A percentile compares a stretch with the other conserved stretches of the same genome.
Evolutionary conservation across 2,329 filamentous ascomycete genomes (phyloP).

Genomic region (Ophiostoma sp.): DNA sequence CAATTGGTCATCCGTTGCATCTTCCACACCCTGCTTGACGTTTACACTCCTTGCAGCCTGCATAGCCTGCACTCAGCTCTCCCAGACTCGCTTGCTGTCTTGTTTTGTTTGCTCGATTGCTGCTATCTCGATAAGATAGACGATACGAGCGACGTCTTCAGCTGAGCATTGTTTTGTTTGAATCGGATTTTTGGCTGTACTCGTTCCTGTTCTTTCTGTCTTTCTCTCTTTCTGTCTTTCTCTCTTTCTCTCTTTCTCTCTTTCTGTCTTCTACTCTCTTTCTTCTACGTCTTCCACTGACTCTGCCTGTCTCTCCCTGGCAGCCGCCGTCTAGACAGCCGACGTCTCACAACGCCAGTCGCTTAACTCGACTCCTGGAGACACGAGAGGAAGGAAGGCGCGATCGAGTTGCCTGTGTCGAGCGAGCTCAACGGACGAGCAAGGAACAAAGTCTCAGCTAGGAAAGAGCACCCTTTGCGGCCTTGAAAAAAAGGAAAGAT

Average conservation of each 20-base stretch:
- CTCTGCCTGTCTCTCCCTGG: background rate
- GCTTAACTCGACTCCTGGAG: background rate
- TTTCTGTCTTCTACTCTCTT: background rate
- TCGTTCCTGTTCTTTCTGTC: background rate
- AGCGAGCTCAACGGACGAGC: no score
- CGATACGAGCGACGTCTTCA: conserved; percentile 1
- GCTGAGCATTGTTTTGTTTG: background rate
- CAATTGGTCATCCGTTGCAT: background rate
- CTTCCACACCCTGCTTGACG: background rate
- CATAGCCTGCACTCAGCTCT: background rate
- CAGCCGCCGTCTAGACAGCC: background rate
- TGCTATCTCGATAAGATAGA: conserved; percentile 7
- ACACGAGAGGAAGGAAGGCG: background rate
- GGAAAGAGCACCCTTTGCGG: background rate
- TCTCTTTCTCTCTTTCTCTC: background rate
- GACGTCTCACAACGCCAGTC: conserved; percentile 5
- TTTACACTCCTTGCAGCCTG: background rate
- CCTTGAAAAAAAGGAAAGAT: background rate
- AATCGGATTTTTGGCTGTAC: background rate
- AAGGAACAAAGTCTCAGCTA: background rate
- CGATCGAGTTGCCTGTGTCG: background rate
- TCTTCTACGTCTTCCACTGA: background rate
- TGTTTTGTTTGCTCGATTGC: background rate
- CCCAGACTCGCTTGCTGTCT: background rate
- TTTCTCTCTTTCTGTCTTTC: background rate